Base-by-base conservation (phyloP, 768 basidiomycete species). In the Albatrellus ellisii region DNA sequence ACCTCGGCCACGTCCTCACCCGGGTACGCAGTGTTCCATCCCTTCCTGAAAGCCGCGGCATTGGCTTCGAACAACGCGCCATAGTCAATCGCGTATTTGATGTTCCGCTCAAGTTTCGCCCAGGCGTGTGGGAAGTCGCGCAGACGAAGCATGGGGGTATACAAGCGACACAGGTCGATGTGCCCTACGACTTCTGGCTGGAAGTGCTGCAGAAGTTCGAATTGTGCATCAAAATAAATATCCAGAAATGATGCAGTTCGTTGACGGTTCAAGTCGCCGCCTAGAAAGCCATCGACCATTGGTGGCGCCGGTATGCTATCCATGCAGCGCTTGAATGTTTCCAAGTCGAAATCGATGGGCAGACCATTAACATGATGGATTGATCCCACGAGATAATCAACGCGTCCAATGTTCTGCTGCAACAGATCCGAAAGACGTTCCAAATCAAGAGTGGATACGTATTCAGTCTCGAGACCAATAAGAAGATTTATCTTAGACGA, bases 61-160 rank as follows among this genome's bases (percentile, higher is more conserved):
- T 94, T 98, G 26, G 86, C 63, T 61, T 99, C 95, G 54, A 98
- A 97, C 44, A 95, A 59, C 2, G 87, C 94, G 2, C 91, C 92
- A 58, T 97, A 95, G 10, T 53, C 62, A 11, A 81, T 67, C 1
- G 80, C 89, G 45, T 63, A 78, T 38, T 58, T 53, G 47, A 98
- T 62, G 59, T 98, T 98, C 50, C 89, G 62, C 58, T 74, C 69
- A 26, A 90, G 61, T 56, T 73, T 77, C 31, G 64, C 58, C 71
- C 73, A 78, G 6, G 81, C 79, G 1, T 54, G 56, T 14, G 77
- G 70, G 53, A 70, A 77, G 31, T 70, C 65, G n/a, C 58, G 52
- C 45, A 90, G 67, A 18, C 56, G 57, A 42, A 84, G 56, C 15
- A 59, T 46, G 3, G 92, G 90, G 18, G 66, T 66, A 66, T 85